phyloP scores from a whole-genome alignment of 202 grass and related monocot species.

The Tripidium arundinaceum region DNA sequence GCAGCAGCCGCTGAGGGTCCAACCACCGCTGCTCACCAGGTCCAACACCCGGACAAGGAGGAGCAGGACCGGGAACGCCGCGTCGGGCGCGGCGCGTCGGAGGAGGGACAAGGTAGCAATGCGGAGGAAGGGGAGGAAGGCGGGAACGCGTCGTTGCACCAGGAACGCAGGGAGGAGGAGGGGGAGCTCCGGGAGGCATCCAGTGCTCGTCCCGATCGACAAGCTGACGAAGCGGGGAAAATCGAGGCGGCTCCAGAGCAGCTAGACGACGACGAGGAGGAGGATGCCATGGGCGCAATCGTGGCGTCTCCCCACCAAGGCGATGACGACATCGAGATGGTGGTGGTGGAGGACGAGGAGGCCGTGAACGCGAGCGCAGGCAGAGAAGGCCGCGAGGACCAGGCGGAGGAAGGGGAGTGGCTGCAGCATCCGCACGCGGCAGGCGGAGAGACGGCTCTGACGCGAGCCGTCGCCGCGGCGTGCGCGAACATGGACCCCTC shows the following conservation, averaged over 20 bases:
- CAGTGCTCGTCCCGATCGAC: not conserved
- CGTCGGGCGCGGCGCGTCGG: not conserved
- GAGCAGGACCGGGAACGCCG: not conserved
- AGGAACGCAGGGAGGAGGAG: not conserved
- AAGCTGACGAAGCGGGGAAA: not conserved
- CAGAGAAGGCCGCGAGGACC: not conserved
- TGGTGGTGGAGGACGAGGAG: not conserved
- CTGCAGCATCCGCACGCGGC: not conserved
- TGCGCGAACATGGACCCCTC: conserved; percentile 37
- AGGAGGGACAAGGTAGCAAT: not conserved
- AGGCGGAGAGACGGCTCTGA: not conserved
- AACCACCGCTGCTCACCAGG: not conserved
- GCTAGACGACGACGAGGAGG: not conserved
- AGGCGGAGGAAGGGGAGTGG: not conserved
- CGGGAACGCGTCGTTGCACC: not conserved
- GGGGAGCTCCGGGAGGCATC: too few relatives aligned
- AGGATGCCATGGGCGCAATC: not conserved
- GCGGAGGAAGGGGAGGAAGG: not conserved
- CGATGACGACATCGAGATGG: not conserved
- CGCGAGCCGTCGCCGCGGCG: conserved; percentile 12
- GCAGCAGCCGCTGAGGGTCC: not conserved
- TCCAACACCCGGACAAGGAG: not conserved
- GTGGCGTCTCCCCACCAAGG: not conserved
- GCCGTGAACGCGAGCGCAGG: not conserved
- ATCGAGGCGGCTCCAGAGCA: not conserved